Evolutionary conservation across 1,284 basidiomycete species (phyloP), one percentile per base, ranked within the genome.

Genomic region (Macrocystidia cucumis): DNA sequence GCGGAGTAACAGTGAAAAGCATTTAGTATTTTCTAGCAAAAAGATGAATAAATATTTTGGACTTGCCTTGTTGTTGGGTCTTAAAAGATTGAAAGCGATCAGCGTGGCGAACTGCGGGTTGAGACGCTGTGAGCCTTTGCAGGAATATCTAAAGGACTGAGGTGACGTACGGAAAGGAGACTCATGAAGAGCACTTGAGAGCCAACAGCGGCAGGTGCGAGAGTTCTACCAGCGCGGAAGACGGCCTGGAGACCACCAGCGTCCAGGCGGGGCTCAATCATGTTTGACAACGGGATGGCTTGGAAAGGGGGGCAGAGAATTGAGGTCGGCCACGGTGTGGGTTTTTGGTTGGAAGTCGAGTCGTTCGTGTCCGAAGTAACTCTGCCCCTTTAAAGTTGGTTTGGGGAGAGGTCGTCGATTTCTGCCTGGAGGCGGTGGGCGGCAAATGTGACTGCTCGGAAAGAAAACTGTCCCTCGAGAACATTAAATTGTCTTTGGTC

Each of bases 201-300:
- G 35, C 72, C 79, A 13, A 92, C 88, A 36, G 89, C 86, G 43
- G 71, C 69, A 58, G 87, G 83, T 65, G 73, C 74, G 68, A 80
- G 67, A 18, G 14, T 30, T 30, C 29, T 28, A 4, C 38, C 38
- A 26, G 29, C 33, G 18, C 35, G 27, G 20, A 40, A 22, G 3
- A 32, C 38, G 20, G 35, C 33, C 19, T 40, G 27, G 13, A 40
- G 16, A 3, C 33, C 29, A 7, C 31, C 29, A 6, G 30, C 29
- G n/a, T 21, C 38, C 29, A 40, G 12, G 12, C 23, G 8, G 12
- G 23, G 23, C n/a, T n/a, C n/a, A n/a, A n/a, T n/a, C n/a, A n/a
- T n/a, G n/a, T n/a, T n/a, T n/a, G n/a, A n/a, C n/a, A n/a, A n/a
- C n/a, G n/a, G n/a, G n/a, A n/a, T n/a, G n/a, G n/a, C n/a, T n/a